These are phyloP conservation scores for Thermothelomyces thermophilus DNA, from an alignment of 2,329 filamentous ascomycete species.

Conservation along the genomic window DNA sequence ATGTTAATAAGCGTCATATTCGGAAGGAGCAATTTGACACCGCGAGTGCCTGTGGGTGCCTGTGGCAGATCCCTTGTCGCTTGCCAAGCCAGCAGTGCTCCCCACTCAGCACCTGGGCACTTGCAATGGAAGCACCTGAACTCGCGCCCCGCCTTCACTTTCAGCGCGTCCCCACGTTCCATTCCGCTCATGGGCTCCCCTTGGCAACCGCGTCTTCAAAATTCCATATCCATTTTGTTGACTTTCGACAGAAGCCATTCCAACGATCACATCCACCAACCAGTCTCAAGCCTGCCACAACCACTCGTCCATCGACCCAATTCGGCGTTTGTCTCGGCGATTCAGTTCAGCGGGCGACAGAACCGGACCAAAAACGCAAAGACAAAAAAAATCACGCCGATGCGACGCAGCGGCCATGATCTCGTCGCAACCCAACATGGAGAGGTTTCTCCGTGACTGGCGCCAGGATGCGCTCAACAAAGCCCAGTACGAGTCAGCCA, in stretches of 20 bases:
- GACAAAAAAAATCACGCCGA: too few relatives aligned
- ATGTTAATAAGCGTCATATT: too few relatives aligned
- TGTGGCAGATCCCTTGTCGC: too few relatives aligned
- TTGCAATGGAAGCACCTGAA: conserved; percentile 13
- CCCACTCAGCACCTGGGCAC: too few relatives aligned
- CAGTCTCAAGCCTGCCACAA: too few relatives aligned
- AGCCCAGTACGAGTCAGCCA: conserved; percentile 91
- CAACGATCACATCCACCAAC: not conserved
- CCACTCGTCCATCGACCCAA: too few relatives aligned
- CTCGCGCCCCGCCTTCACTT: conserved; percentile 13
- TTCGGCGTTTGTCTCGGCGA: too few relatives aligned
- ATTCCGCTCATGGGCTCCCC: not conserved
- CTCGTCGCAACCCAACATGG: conserved; percentile 52
- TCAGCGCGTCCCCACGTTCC: conserved; percentile 3
- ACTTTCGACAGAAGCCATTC: not conserved
- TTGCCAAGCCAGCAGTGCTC: conserved; percentile 4
- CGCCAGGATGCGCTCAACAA: conserved; percentile 91
- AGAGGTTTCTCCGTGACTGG: conserved; percentile 90
- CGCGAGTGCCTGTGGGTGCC: too few relatives aligned
- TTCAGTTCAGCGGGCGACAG: not conserved
- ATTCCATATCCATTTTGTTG: not conserved
- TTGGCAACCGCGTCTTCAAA: conserved; percentile 13
- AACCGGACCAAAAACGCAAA: too few relatives aligned
- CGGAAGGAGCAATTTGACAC: not conserved
- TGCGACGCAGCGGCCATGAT: conserved; percentile 16